Conservation (phyloP, 2,329 filamentous ascomycete species). For the Aspergillus cejpii region DNA sequence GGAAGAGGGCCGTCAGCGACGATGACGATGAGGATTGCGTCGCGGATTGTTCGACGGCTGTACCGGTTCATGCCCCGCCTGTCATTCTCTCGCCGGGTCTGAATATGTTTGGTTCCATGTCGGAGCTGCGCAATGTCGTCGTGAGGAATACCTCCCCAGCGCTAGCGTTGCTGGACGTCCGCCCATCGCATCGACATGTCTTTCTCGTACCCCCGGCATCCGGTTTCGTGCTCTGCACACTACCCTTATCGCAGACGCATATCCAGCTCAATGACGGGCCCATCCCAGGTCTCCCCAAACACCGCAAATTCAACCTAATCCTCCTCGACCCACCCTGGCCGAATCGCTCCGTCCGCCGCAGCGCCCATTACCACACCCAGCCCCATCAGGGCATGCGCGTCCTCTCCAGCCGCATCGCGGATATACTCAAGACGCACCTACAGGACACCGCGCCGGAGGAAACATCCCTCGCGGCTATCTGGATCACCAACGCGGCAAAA, state of each 20-base stretch:
- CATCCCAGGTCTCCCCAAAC: slow-evolving; percentile 22
- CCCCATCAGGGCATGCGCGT: slow-evolving; percentile 24
- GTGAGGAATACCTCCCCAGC: slow-evolving; percentile 29
- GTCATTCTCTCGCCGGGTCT: slow-evolving; percentile 29
- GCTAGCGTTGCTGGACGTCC: slow-evolving; percentile 13
- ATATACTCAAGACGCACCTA: slow-evolving; percentile 43
- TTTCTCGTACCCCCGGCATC: slow-evolving; percentile 46
- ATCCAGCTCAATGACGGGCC: slow-evolving; percentile 6
- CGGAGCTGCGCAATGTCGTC: slow-evolving; percentile 18
- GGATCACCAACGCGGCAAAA: slow-evolving; percentile 55
- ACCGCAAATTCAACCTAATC: slow-evolving; percentile 50
- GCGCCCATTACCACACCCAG: slow-evolving; percentile 42
- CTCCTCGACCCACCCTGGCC: slow-evolving; percentile 60
- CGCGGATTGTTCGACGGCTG: background rate
- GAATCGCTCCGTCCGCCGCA: slow-evolving; percentile 53
- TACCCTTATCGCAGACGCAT: slow-evolving; percentile 24
- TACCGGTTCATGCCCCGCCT: slow-evolving; percentile 16
- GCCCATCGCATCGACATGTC: slow-evolving; percentile 11
- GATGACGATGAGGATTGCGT: background rate
- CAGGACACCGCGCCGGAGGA: slow-evolving; percentile 21
- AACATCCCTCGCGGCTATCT: slow-evolving; percentile 47
- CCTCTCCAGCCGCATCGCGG: slow-evolving; percentile 33
- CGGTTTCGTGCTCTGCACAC: slow-evolving; percentile 41
- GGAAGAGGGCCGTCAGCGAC: background rate
- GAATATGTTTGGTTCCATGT: slow-evolving; percentile 26